A percentile compares a stretch with the other conserved stretches of the same genome.
Conservation (phyloP, 208 protist species). For the Novymonas esmeraldas region DNA sequence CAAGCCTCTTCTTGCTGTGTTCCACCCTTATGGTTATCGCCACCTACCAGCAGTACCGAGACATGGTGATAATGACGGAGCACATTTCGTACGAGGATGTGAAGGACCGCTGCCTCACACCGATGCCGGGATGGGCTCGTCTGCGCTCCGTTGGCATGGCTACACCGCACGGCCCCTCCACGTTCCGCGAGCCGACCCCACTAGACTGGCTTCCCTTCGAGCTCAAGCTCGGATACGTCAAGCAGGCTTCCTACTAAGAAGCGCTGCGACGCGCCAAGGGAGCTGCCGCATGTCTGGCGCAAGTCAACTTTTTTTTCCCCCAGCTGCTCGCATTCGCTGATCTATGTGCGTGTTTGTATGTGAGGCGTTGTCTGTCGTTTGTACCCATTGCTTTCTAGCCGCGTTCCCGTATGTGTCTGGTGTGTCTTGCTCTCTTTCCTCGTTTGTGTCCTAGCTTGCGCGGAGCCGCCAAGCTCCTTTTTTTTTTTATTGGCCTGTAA, state of each 20-base stretch:
- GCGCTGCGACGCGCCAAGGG: neutral
- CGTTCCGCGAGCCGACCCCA: slow-evolving; percentile 86
- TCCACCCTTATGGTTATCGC: slow-evolving; percentile 47
- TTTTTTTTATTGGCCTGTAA: neutral
- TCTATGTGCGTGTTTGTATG: neutral
- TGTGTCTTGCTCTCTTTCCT: neutral
- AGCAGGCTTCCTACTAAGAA: slow-evolving; percentile 87
- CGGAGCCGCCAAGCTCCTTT: neutral
- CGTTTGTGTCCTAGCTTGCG: neutral
- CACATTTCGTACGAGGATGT: slow-evolving; percentile 91
- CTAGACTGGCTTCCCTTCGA: slow-evolving; percentile 91
- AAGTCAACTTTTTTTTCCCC: slow-evolving; percentile 6
- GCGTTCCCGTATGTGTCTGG: neutral
- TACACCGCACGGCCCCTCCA: slow-evolving; percentile 64
- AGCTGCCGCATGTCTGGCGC: too few relatives aligned
- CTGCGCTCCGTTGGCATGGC: slow-evolving; percentile 67
- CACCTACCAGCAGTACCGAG: slow-evolving; percentile 84
- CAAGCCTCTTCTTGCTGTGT: slow-evolving; percentile 38
- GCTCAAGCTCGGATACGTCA: slow-evolving; percentile 89
- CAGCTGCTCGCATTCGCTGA: neutral
- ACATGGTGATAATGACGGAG: slow-evolving; percentile 84
- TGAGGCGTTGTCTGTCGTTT: slow-evolving; percentile 6
- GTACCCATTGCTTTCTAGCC: slow-evolving; percentile 3
- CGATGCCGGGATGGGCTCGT: slow-evolving; percentile 86
- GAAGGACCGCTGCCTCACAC: slow-evolving; percentile 87